Evolutionary conservation across 495 filamentous ascomycete genomes (phyloP).

Genomic region (Alectoria sarmentosa): DNA sequence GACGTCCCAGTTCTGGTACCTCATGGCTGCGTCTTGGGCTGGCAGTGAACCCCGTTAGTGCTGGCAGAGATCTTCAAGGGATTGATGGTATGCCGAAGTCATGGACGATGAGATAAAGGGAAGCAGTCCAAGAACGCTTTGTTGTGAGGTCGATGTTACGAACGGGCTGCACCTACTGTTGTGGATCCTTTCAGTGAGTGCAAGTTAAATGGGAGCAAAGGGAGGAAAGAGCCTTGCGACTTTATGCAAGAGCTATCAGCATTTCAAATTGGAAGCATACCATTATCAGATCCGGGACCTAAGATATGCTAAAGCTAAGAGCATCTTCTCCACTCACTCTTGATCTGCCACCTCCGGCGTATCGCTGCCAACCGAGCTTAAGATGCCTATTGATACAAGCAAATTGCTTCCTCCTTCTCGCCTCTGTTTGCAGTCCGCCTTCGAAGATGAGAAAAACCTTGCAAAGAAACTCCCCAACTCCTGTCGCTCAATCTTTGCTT

Average conservation of each 20-base stretch:
- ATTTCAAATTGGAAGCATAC: slow-evolving; percentile 1
- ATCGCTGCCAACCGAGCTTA: background rate
- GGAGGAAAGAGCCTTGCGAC: background rate
- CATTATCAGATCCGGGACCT: background rate
- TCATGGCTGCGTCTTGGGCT: slow-evolving; percentile 45
- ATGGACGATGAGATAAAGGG: background rate
- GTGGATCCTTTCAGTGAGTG: background rate
- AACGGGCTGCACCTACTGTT: background rate
- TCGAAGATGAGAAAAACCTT: background rate
- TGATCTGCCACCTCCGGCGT: background rate
- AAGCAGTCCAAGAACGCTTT: background rate
- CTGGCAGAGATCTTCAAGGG: background rate
- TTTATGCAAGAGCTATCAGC: background rate
- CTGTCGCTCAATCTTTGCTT: slow-evolving; percentile 16
- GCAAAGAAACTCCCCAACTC: slow-evolving; percentile 12
- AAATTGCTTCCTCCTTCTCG: background rate
- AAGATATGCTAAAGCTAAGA: slow-evolving; percentile 9
- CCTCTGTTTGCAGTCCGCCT: background rate
- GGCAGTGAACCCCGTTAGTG: background rate
- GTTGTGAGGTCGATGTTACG: background rate
- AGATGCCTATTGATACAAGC: background rate
- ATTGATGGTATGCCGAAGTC: background rate
- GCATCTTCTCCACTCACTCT: slow-evolving; percentile 2
- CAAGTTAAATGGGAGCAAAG: background rate
- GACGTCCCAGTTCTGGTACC: slow-evolving; percentile 81